These are phyloP conservation scores for Monilinia aucupariae DNA, from an alignment of 2,329 filamentous ascomycete species.

Conservation along the genomic window DNA sequence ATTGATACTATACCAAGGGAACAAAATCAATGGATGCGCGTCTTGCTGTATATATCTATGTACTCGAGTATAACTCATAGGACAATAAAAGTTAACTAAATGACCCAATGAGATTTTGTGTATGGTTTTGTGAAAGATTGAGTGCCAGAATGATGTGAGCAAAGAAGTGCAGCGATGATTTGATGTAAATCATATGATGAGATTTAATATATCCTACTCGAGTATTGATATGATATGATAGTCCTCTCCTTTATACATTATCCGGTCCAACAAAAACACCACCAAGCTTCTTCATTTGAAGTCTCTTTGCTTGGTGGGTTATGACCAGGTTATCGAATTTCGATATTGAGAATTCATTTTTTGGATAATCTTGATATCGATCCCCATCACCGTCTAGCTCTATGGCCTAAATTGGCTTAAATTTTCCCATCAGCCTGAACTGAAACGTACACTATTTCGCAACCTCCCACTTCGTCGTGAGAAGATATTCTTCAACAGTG, in stretches of 20 bases:
- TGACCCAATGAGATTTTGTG: background rate
- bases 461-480: too few relatives aligned
- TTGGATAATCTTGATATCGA: too few relatives aligned
- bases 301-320: conserved; percentile 5
- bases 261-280: background rate
- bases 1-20: background rate
- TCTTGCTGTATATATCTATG: background rate
- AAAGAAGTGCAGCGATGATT: background rate
- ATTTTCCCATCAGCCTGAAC: too few relatives aligned
- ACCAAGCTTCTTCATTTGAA: conserved; percentile 3
- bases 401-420: background rate
- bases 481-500: too few relatives aligned
- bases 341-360: background rate
- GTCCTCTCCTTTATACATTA: background rate
- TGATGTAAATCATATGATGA: background rate
- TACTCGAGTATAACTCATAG: background rate
- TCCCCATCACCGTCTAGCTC: background rate
- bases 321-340: background rate
- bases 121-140: background rate
- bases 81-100: background rate
- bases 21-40: background rate
- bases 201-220: background rate
- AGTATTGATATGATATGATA: background rate
- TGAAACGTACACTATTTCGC: background rate
- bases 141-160: background rate